Conservation (phyloP, 345 rosid species). For the Pugionium cornutum region DNA sequence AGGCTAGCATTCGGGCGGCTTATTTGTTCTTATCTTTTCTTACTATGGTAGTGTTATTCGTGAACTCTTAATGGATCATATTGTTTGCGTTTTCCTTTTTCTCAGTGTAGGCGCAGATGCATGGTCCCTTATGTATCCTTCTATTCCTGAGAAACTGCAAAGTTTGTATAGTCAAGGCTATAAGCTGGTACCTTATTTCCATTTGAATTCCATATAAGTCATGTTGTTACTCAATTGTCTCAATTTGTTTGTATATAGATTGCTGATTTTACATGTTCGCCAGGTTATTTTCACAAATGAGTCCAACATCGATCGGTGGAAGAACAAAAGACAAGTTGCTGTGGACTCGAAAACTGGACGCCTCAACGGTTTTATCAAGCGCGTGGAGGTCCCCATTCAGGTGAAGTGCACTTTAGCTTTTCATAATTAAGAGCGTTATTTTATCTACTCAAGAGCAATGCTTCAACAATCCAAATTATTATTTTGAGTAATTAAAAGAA, state of each 20-base stretch:
- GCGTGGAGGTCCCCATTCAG: slow-evolving; percentile 87
- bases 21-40: background rate
- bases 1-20: background rate
- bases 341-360: slow-evolving; percentile 92
- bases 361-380: slow-evolving; percentile 68
- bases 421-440: background rate
- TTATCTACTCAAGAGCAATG: slow-evolving; percentile 4
- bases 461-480: background rate
- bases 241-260: background rate
- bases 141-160: slow-evolving; percentile 80
- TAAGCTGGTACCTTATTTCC: slow-evolving; percentile 64
- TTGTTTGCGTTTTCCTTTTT: slow-evolving; percentile 19
- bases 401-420: slow-evolving; percentile 41
- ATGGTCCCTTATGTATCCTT: slow-evolving; percentile 91
- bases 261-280: slow-evolving; percentile 20
- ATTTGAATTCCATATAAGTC: background rate
- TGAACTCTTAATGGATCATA: background rate
- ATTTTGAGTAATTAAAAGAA: background rate
- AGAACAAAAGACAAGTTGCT: slow-evolving; percentile 88
- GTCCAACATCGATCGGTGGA: slow-evolving; percentile 97
- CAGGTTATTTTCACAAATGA: slow-evolving; percentile 97
- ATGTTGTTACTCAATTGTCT: slow-evolving; percentile 7
- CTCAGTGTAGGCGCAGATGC: slow-evolving; percentile 85
- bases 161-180: slow-evolving; percentile 76
- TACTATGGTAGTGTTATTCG: background rate